Evolutionary conservation across 768 basidiomycete species (phyloP).

Genomic region (Suillus bovinus): DNA sequence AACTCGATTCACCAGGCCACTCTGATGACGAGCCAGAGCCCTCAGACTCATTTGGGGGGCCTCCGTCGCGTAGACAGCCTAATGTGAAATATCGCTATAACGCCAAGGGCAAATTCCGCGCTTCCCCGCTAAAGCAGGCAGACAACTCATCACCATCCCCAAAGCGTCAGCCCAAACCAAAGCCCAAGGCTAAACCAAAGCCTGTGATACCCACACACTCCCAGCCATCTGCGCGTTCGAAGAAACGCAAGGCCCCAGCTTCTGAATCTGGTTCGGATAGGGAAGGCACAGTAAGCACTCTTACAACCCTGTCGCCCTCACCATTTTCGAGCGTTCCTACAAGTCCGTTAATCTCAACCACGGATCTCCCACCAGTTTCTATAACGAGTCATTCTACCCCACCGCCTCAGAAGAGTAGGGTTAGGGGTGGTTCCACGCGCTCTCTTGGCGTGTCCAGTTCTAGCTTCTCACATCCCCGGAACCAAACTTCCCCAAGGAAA

Average conservation of each 20-base stretch:
- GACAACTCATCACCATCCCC: slow-evolving; percentile 32
- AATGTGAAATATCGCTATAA: slow-evolving; percentile 34
- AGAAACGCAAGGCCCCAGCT: slow-evolving; percentile 29
- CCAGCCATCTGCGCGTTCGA: slow-evolving; percentile 8
- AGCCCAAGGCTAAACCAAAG: slow-evolving; percentile 10
- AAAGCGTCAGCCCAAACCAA: slow-evolving; percentile 12
- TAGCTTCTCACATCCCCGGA: slow-evolving; percentile 20
- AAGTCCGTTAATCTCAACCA: slow-evolving; percentile 15
- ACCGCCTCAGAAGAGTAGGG: not conserved
- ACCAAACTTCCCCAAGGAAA: slow-evolving; percentile 20
- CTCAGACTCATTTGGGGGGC: slow-evolving; percentile 27
- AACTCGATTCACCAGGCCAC: slow-evolving; percentile 28
- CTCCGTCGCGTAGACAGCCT: slow-evolving; percentile 21
- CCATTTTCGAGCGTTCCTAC: slow-evolving; percentile 29
- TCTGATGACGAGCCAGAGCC: slow-evolving; percentile 24
- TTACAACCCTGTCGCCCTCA: slow-evolving; percentile 21
- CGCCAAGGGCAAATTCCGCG: slow-evolving; percentile 34
- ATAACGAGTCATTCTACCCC: not conserved
- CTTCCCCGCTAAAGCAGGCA: slow-evolving; percentile 28
- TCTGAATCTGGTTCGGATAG: slow-evolving; percentile 5
- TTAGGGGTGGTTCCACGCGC: slow-evolving; percentile 18
- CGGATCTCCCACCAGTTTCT: slow-evolving; percentile 22
- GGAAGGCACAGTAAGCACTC: slow-evolving; percentile 13
- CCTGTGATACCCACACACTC: slow-evolving; percentile 8
- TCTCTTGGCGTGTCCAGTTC: slow-evolving; percentile 13